phyloP scores from a whole-genome alignment of 2,329 filamentous ascomycete species.

The Calonectria leucothoes region DNA sequence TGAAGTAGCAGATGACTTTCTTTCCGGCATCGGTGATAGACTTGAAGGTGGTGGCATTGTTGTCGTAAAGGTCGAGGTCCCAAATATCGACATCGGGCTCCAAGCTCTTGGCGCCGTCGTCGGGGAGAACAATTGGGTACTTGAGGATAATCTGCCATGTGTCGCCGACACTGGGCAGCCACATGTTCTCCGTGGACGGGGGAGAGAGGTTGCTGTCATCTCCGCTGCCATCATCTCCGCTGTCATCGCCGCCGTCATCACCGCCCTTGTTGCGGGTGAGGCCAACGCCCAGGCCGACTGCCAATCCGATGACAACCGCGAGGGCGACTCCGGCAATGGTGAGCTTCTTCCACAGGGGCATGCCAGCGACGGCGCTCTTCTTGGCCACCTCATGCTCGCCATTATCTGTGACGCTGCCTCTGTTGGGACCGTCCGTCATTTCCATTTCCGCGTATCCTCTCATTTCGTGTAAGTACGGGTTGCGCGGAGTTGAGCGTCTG shows the following conservation, averaged over 20 bases:
- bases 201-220: constrained; percentile 28
- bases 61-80: constrained; percentile 68
- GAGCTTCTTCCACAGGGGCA: constrained; percentile 47
- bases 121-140: constrained; percentile 56
- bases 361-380: background rate
- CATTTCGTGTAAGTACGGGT: background rate
- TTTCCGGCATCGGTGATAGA: constrained; percentile 67
- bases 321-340: constrained; percentile 39
- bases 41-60: constrained; percentile 54
- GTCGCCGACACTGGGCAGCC: constrained; percentile 64
- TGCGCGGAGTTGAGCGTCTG: background rate
- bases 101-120: constrained; percentile 43
- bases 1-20: constrained; percentile 81
- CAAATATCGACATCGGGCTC: constrained; percentile 62
- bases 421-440: background rate
- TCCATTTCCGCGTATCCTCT: background rate
- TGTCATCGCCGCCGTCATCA: constrained; percentile 23
- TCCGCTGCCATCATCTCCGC: constrained; percentile 30
- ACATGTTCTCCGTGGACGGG: constrained; percentile 48
- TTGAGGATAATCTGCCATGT: constrained; percentile 73
- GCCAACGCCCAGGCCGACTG: constrained; percentile 68
- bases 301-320: constrained; percentile 55
- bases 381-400: constrained; percentile 13
- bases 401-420: background rate
- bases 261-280: constrained; percentile 51